A percentile compares a stretch with the other conserved stretches of the same genome.
phyloP scores from a whole-genome alignment of 768 basidiomycete species.

The Leccinum imitatum region DNA sequence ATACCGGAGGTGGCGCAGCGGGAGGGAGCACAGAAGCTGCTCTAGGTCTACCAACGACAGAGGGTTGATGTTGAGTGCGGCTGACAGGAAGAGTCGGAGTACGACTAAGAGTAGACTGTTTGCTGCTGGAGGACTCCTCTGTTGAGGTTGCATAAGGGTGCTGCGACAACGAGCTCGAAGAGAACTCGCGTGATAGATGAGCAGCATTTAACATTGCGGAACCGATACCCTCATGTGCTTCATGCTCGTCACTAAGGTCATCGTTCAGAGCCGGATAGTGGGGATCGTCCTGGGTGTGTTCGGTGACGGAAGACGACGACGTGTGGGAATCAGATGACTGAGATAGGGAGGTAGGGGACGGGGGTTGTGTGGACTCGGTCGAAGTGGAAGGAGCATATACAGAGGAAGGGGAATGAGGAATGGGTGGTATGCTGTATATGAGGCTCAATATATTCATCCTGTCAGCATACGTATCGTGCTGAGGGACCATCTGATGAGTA shows the following conservation, averaged over 20 bases:
- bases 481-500: constrained; percentile 18
- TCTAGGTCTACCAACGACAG: constrained; percentile 42
- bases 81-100: constrained; percentile 35
- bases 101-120: constrained; percentile 31
- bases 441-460: constrained; percentile 90
- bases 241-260: constrained; percentile 33
- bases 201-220: constrained; percentile 42
- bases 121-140: constrained; percentile 36
- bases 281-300: constrained; percentile 39
- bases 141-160: constrained; percentile 55
- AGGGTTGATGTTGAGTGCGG: constrained; percentile 27
- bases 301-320: constrained; percentile 45
- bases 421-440: constrained; percentile 83
- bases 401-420: constrained; percentile 62
- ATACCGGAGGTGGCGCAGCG: constrained; percentile 61
- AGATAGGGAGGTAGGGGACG: constrained; percentile 36
- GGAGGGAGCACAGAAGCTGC: constrained; percentile 64
- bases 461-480: constrained; percentile 96
- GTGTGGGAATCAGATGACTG: constrained; percentile 50
- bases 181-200: constrained; percentile 31
- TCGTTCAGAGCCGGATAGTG: constrained; percentile 21
- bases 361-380: constrained; percentile 37
- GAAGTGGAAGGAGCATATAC: constrained; percentile 44
- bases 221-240: constrained; percentile 43
- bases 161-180: constrained; percentile 24